Conservation (phyloP, 2,329 filamentous ascomycete genomes). For the Pseudogymnoascus sp. region DNA sequence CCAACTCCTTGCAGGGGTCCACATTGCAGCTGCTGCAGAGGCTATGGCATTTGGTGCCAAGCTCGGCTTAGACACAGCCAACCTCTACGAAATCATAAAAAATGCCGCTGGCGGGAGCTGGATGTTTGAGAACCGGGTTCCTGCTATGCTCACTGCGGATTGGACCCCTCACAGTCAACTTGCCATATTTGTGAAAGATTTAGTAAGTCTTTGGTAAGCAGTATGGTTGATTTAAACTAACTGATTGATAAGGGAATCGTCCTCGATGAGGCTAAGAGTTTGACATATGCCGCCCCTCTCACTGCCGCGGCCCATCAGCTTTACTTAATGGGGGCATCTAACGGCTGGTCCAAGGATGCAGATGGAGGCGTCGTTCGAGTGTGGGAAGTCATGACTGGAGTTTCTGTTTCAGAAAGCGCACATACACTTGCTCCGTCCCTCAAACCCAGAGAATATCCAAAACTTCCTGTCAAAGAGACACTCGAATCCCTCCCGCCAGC, state of each 20-base stretch:
- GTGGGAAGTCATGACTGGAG: slow-evolving; percentile 28
- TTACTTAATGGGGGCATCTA: slow-evolving; percentile 27
- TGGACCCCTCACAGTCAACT: slow-evolving; percentile 30
- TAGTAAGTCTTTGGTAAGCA: neutral
- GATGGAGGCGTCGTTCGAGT: slow-evolving; percentile 31
- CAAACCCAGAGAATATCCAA: slow-evolving; percentile 12
- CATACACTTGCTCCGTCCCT: neutral
- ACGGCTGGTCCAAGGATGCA: slow-evolving; percentile 27
- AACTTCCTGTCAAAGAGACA: slow-evolving; percentile 11
- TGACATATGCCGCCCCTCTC: slow-evolving; percentile 25
- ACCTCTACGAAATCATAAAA: slow-evolving; percentile 42
- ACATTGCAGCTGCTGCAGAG: slow-evolving; percentile 49
- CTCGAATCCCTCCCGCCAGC: slow-evolving; percentile 13
- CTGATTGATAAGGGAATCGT: slow-evolving; percentile 21
- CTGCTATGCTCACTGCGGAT: slow-evolving; percentile 32
- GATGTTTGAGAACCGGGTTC: slow-evolving; percentile 33
- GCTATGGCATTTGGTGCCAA: slow-evolving; percentile 49
- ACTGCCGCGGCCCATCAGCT: slow-evolving; percentile 28
- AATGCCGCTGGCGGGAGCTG: slow-evolving; percentile 31
- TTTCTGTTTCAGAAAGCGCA: slow-evolving; percentile 15
- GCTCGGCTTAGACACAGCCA: slow-evolving; percentile 44
- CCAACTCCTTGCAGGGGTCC: slow-evolving; percentile 50
- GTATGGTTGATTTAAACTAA: slow-evolving; percentile 18
- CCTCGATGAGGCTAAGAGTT: slow-evolving; percentile 28
- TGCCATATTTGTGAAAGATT: slow-evolving; percentile 28